A percentile compares a stretch with the other conserved stretches of the same genome.
Conservation (phyloP, 2,329 filamentous ascomycete genomes). For the Apiospora koreana region DNA sequence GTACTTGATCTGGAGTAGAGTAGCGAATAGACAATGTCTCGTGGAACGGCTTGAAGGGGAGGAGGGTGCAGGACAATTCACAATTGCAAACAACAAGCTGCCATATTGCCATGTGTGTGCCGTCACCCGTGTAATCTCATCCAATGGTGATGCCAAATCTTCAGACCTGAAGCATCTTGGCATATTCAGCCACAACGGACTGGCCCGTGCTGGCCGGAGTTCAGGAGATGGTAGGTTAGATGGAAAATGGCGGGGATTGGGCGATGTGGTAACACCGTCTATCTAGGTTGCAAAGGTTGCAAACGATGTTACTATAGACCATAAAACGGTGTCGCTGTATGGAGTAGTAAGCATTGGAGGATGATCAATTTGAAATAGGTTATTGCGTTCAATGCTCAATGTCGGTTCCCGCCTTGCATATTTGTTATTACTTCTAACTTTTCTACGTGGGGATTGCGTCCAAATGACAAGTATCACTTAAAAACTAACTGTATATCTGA, state of each 20-base stretch:
- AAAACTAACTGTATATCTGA: background rate
- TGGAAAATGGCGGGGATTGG: too few relatives aligned
- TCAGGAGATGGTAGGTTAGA: background rate
- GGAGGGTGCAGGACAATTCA: background rate
- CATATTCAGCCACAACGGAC: slow-evolving; percentile 2
- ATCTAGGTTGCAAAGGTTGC: too few relatives aligned
- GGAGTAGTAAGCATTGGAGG: background rate
- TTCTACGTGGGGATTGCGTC: background rate
- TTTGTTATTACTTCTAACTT: background rate
- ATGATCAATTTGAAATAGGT: background rate
- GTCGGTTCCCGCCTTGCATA: background rate
- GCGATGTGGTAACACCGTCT: background rate
- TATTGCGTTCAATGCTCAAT: background rate
- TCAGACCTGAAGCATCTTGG: slow-evolving; percentile 2
- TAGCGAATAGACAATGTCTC: background rate
- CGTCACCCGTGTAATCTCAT: background rate
- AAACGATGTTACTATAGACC: background rate
- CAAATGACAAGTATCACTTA: background rate
- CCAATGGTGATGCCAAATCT: slow-evolving; percentile 6
- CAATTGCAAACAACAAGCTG: background rate
- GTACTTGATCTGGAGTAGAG: background rate
- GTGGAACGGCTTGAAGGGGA: background rate
- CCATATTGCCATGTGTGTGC: background rate
- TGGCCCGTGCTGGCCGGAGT: background rate
- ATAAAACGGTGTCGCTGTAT: background rate